Evolutionary conservation across 805 yeast genomes (phyloP).

Genomic region (Blastobotrys parvus): DNA sequence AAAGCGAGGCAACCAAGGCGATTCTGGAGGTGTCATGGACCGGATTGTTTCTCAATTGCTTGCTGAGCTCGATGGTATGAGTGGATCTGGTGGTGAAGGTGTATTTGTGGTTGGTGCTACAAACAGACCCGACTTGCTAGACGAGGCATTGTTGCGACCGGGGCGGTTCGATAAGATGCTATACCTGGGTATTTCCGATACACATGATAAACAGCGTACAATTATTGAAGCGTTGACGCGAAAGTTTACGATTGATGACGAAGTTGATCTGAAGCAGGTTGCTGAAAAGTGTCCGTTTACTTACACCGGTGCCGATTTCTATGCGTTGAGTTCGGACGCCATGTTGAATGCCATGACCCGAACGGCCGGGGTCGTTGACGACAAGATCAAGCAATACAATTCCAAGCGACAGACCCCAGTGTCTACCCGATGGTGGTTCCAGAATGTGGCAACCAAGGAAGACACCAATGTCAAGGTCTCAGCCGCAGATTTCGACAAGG

Average conservation of each 20-base stretch:
- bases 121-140: slow-evolving; percentile 89
- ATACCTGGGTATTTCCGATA: slow-evolving; percentile 86
- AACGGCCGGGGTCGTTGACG: slow-evolving; percentile 69
- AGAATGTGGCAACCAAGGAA: slow-evolving; percentile 55
- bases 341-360: slow-evolving; percentile 96
- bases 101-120: slow-evolving; percentile 99
- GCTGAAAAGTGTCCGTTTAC: slow-evolving; percentile 75
- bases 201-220: slow-evolving; percentile 78
- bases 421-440: slow-evolving; percentile 85
- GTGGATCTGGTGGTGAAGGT: slow-evolving; percentile 71
- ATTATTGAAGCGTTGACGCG: slow-evolving; percentile 83
- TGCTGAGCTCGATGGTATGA: slow-evolving; percentile 96
- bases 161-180: slow-evolving; percentile 94
- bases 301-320: slow-evolving; percentile 97
- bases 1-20: slow-evolving; percentile 97
- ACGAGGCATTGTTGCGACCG: slow-evolving; percentile 88
- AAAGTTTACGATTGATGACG: slow-evolving; percentile 49
- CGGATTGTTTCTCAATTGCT: slow-evolving; percentile 91
- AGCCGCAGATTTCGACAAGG: slow-evolving; percentile 68
- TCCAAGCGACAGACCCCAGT: slow-evolving; percentile 30
- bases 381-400: slow-evolving; percentile 49
- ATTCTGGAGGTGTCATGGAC: slow-evolving; percentile 99
- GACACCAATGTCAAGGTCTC: slow-evolving; percentile 65
- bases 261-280: slow-evolving; percentile 49
- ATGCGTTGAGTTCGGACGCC: slow-evolving; percentile 91